Evolutionary conservation across 345 rosid species (phyloP).

Genomic region (Syzygium jambos): DNA sequence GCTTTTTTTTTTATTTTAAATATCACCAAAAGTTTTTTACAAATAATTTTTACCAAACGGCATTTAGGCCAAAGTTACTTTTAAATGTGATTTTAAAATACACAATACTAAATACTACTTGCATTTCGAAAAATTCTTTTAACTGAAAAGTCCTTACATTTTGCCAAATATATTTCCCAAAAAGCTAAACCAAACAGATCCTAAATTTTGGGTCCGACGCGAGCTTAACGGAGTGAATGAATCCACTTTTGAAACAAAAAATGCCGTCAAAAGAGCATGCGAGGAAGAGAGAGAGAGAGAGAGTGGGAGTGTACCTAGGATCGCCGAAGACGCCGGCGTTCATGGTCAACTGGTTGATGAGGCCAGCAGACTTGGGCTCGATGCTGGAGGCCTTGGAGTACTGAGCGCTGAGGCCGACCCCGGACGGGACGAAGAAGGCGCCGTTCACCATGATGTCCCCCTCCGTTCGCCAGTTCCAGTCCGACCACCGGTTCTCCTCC

Average conservation of each 20-base stretch:
- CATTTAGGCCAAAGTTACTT: no score
- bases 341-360: slow-evolving; percentile 57
- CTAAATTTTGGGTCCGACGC: not conserved
- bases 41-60: no score
- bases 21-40: no score
- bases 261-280: not conserved
- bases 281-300: not conserved
- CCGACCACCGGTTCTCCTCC: slow-evolving; percentile 52
- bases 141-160: no score
- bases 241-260: not conserved
- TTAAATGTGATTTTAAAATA: no score
- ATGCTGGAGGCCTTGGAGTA: slow-evolving; percentile 72
- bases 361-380: slow-evolving; percentile 59
- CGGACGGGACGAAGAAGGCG: slow-evolving; percentile 93
- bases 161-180: no score
- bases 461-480: slow-evolving; percentile 96
- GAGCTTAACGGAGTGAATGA: not conserved
- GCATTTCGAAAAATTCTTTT: no score
- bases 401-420: slow-evolving; percentile 47
- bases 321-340: slow-evolving; percentile 77
- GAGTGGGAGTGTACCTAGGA: slow-evolving; percentile 32
- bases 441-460: slow-evolving; percentile 89
- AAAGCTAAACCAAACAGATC: no score
- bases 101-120: no score
- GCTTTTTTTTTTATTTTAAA: no score